phyloP scores from a whole-genome alignment of 2,329 filamentous ascomycete genomes.

The Chaetomiaceae sp. region DNA sequence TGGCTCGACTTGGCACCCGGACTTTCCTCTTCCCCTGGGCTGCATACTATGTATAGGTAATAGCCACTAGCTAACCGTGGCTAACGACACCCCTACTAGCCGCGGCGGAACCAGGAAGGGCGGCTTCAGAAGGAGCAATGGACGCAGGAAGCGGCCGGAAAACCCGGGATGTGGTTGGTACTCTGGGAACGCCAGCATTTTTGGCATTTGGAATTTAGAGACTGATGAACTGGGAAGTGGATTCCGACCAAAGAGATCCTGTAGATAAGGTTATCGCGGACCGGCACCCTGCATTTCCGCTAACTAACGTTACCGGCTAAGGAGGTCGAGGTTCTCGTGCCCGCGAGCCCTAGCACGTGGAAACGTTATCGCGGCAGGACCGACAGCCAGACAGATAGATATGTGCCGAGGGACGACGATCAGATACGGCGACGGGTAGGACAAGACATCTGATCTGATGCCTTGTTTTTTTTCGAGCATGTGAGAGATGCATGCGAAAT shows the following conservation, averaged over 20 bases:
- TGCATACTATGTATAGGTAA: too few species aligned
- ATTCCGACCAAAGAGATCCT: neutral
- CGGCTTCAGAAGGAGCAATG: neutral
- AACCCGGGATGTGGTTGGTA: neutral
- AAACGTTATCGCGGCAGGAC: neutral
- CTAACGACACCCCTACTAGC: too few species aligned
- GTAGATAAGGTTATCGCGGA: constrained; percentile 8
- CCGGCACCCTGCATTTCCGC: constrained; percentile 3
- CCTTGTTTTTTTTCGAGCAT: neutral
- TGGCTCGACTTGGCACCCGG: neutral
- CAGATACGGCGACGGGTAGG: neutral
- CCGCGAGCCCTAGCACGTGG: too few species aligned
- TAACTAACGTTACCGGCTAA: too few species aligned
- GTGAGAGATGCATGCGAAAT: neutral
- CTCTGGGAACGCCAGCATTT: too few species aligned
- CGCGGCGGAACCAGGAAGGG: too few species aligned
- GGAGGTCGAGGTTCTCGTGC: too few species aligned
- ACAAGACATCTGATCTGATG: neutral
- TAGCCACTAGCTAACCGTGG: too few species aligned
- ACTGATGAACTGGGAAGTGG: neutral
- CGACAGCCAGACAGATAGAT: too few species aligned
- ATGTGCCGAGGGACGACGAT: neutral
- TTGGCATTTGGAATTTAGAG: too few species aligned
- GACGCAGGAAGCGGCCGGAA: neutral
- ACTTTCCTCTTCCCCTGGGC: too few species aligned